Conservation (phyloP, 352 stramenopile genomes). For the Phytophthora hibernalis region DNA sequence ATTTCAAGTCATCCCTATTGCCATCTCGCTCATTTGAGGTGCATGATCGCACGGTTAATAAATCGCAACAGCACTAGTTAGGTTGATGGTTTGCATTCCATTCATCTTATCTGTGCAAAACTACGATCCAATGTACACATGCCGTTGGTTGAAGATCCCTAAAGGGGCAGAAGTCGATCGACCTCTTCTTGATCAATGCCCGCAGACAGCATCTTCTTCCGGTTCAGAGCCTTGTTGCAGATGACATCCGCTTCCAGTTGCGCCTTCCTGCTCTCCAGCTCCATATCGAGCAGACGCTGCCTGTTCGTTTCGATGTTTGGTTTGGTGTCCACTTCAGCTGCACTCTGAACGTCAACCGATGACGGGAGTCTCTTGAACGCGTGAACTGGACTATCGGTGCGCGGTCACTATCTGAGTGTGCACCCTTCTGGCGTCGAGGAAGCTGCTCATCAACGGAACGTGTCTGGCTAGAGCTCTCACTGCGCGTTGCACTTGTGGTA, state of each 20-base stretch:
- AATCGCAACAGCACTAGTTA: too few species aligned
- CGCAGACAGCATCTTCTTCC: slow-evolving; percentile 50
- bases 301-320: neutral
- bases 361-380: too few species aligned
- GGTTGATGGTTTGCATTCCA: neutral
- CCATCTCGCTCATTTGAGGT: too few species aligned
- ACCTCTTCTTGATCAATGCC: slow-evolving; percentile 39
- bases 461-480: neutral
- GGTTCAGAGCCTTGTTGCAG: slow-evolving; percentile 43
- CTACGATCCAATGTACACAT: neutral
- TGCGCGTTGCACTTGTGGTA: neutral
- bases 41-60: too few species aligned
- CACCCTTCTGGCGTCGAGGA: too few species aligned
- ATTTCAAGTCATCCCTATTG: too few species aligned
- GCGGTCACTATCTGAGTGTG: too few species aligned
- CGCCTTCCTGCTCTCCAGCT: slow-evolving; percentile 41
- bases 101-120: neutral
- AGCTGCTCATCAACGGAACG: neutral
- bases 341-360: too few species aligned
- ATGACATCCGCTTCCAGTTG: slow-evolving; percentile 31
- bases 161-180: slow-evolving; percentile 39
- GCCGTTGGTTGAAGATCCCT: neutral
- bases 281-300: slow-evolving; percentile 26
- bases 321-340: too few species aligned
- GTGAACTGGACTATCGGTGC: too few species aligned